Base-by-base conservation (phyloP, 352 stramenopile genomes). In the Phytophthora cajani region DNA sequence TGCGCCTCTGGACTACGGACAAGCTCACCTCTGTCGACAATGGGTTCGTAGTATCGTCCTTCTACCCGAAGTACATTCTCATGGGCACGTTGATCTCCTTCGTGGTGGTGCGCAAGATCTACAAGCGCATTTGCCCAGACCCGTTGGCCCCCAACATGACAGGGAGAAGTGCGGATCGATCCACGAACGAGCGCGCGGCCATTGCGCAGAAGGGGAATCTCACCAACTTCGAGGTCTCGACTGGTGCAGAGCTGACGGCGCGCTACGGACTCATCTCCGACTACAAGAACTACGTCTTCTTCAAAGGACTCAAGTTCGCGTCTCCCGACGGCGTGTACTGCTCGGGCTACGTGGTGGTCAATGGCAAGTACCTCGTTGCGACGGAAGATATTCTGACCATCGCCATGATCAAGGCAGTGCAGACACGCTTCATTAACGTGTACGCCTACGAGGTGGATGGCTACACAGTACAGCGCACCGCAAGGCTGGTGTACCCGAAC, bases 221-320 rank as follows among this genome's bases (percentile, higher is more conserved):
- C 12, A 81, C 74, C 50, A 81, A 79, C 36, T 81, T 81, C 33
- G 74, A 81, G 42, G 42, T 81, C 49, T 77, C 74, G 7, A 81
- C 74, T 1, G 74, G 74, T 17, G 74, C 74, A 12, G 71, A 78
- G 30, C 36, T 81, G 27, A 67, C 74, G 36, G 64, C 72, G 50
- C 67, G 73, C 38, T 72, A 78, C 21, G 80, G 80, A 7, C 52
- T 87, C 7, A 71, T 87, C 33, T 87, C 67, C 0, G 67, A 80
- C 19, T 87, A 80, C 56, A 75, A 80, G 52, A 82, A 84, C 52
- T 82, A 79, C 59, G 64, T 78, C 0, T 79, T 79, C 56, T 81
- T 83, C 46, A 81, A 84, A 40, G 79, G 79, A 5, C 58, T 84
- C 7, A 82, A 84, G 65, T 84, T 80, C 58, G 77, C 77, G 11